Evolutionary conservation across 1,139 yeast genomes (phyloP).

Genomic region (Protomyces inundatus): DNA sequence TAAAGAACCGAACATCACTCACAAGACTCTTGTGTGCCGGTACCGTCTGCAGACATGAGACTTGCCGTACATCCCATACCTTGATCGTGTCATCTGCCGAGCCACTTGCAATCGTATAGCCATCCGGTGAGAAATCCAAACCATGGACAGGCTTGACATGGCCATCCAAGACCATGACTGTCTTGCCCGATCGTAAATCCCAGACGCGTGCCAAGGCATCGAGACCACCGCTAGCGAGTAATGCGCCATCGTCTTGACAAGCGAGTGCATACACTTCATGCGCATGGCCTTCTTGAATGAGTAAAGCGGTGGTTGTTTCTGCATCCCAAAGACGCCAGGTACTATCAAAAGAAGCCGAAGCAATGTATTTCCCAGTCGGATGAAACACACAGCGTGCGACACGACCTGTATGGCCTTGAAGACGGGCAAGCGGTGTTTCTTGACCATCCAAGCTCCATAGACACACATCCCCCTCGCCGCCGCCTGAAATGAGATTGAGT

Average conservation of each 20-base stretch:
- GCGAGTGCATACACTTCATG: conserved; percentile 61
- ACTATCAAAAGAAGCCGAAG: conserved; percentile 73
- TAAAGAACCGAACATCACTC: conserved; percentile 56
- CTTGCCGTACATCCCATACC: conserved; percentile 76
- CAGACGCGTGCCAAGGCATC: conserved; percentile 73
- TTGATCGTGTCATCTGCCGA: conserved; percentile 77
- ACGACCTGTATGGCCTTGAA: conserved; percentile 49
- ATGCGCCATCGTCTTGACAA: conserved; percentile 73
- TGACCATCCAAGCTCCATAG: conserved; percentile 27
- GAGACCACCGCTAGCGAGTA: conserved; percentile 70
- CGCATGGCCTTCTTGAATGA: conserved; percentile 79
- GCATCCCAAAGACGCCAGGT: conserved; percentile 92
- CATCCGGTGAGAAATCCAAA: conserved; percentile 71
- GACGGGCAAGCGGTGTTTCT: conserved; percentile 32
- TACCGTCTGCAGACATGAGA: conserved; percentile 48
- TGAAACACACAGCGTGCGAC: conserved; percentile 63
- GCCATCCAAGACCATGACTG: conserved; percentile 54
- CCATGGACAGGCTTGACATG: conserved; percentile 71
- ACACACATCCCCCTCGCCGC: conserved; percentile 37
- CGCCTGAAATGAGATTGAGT: conserved; percentile 27
- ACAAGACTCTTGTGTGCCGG: conserved; percentile 75
- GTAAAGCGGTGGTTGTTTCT: conserved; percentile 45
- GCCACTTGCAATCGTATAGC: conserved; percentile 71
- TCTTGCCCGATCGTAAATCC: conserved; percentile 80
- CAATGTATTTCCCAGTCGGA: conserved; percentile 54